phyloP scores from a whole-genome alignment of 2,329 filamentous ascomycete species.

The Ceratocystis harringtonii region DNA sequence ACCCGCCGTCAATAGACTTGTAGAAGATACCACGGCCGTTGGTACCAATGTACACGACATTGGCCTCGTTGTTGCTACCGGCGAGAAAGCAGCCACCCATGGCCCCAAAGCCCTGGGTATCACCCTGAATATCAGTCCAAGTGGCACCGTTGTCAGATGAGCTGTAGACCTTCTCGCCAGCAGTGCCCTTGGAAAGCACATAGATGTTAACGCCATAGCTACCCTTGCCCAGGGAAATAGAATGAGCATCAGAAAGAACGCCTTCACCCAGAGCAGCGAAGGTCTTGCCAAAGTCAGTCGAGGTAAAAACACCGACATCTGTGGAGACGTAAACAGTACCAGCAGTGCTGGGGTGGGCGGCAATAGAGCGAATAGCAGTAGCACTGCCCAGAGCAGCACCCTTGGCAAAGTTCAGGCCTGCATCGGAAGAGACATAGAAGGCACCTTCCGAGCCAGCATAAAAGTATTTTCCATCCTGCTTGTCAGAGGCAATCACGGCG shows the following conservation, averaged over 20 bases:
- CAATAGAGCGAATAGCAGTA: constrained; percentile 38
- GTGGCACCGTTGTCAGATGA: constrained; percentile 30
- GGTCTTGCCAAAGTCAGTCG: constrained; percentile 34
- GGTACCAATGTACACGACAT: constrained; percentile 26
- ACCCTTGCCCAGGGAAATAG: constrained; percentile 31
- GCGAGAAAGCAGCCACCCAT: constrained; percentile 28
- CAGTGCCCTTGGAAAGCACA: constrained; percentile 23
- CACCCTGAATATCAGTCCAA: constrained; percentile 34
- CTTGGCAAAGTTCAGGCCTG: constrained; percentile 31
- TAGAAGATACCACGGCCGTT: constrained; percentile 12
- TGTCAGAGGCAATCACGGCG: constrained; percentile 38
- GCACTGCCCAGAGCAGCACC: constrained; percentile 27
- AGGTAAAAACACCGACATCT: constrained; percentile 38
- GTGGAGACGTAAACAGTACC: constrained; percentile 48
- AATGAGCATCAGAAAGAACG: constrained; percentile 27
- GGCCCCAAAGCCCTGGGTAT: constrained; percentile 30
- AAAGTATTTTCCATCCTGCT: constrained; percentile 36
- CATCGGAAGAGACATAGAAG: constrained; percentile 39
- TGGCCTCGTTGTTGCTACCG: constrained; percentile 32
- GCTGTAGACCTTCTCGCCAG: constrained; percentile 32
- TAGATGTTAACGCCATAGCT: constrained; percentile 27
- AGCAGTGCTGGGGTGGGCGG: constrained; percentile 38
- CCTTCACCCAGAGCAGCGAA: constrained; percentile 29
- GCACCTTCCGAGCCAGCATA: constrained; percentile 33
- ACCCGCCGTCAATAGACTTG: neutral